Conservation (phyloP, 441 rosid species). For the Adansonia grandidieri region DNA sequence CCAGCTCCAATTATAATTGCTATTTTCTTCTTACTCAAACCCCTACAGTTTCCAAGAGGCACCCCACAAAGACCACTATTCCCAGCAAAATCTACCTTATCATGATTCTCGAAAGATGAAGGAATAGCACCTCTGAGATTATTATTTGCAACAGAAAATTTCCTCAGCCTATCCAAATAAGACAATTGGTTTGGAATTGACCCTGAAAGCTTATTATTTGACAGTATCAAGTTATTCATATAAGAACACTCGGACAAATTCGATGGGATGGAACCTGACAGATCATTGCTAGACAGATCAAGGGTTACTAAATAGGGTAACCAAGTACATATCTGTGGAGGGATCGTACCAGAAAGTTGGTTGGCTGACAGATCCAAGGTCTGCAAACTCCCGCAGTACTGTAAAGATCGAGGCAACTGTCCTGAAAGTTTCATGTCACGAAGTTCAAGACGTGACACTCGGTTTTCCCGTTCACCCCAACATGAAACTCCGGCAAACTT, state of each 20-base stretch:
- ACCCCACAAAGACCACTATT: conserved; percentile 71
- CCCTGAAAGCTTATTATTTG: conserved; percentile 68
- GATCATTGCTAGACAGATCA: conserved; percentile 66
- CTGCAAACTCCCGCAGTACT: conserved; percentile 64
- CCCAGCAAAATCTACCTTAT: conserved; percentile 53
- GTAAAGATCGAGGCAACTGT: conserved; percentile 58
- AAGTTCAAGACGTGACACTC: conserved; percentile 60
- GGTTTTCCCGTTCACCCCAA: conserved; percentile 80
- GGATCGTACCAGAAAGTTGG: conserved; percentile 65
- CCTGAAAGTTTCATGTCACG: conserved; percentile 65
- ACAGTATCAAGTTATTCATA: conserved; percentile 58
- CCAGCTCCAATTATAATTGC: conserved; percentile 84
- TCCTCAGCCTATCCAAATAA: conserved; percentile 51
- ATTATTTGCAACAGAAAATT: conserved; percentile 70
- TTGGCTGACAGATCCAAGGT: conserved; percentile 72
- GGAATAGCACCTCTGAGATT: conserved; percentile 71
- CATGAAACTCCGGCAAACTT: conserved; percentile 74
- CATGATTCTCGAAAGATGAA: conserved; percentile 38
- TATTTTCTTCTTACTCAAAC: conserved; percentile 75
- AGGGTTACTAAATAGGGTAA: conserved; percentile 69
- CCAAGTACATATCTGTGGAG: conserved; percentile 68
- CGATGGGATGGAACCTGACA: conserved; percentile 70
- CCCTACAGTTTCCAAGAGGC: conserved; percentile 72
- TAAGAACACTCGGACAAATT: conserved; percentile 61
- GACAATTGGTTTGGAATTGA: conserved; percentile 59